Conservation (phyloP, 164 flowering plant species). For the Chloranthus sessilifolius region DNA sequence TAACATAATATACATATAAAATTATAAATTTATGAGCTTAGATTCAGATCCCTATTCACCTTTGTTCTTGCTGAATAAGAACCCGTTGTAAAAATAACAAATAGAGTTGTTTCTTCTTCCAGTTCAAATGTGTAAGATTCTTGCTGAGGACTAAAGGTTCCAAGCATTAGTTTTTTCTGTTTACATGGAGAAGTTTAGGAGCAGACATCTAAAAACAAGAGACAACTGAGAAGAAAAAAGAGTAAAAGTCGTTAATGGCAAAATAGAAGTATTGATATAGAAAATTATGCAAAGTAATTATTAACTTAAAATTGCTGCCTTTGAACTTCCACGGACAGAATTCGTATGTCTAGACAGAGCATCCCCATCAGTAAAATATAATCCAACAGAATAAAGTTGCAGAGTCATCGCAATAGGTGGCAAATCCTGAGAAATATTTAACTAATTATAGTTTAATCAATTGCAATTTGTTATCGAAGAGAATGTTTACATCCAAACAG, state of each 20-base stretch:
- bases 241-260: no score
- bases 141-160: no score
- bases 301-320: constrained; percentile 3
- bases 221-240: no score
- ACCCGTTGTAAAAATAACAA: constrained; percentile 41
- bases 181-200: not conserved
- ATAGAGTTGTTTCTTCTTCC: constrained; percentile 38
- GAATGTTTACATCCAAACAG: not conserved
- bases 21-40: no score
- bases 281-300: no score
- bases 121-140: constrained; percentile 33
- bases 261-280: no score
- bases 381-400: constrained; percentile 55
- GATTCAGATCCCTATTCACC: no score
- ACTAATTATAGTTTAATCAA: constrained; percentile 5
- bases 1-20: no score
- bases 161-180: not conserved
- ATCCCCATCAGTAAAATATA: constrained; percentile 21
- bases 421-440: constrained; percentile 26
- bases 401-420: constrained; percentile 32
- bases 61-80: constrained; percentile 35
- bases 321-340: constrained; percentile 9
- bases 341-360: constrained; percentile 11
- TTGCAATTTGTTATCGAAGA: not conserved
- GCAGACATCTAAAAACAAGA: not conserved